Conservation (phyloP, 2,329 filamentous ascomycete species). For the Calcarisporium arbuscula region DNA sequence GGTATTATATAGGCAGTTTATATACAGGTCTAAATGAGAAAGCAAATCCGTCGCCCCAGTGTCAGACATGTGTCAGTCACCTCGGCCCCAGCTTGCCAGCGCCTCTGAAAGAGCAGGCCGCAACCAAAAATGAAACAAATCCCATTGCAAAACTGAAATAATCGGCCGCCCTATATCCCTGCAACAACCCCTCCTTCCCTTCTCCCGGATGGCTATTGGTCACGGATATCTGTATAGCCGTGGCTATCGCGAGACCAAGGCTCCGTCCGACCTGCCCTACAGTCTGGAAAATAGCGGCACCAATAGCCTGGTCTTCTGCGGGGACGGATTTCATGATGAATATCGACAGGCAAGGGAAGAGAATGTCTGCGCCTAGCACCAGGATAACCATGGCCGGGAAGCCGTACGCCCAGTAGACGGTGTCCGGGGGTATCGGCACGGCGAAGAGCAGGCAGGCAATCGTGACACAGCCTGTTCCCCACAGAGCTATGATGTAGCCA, state of each 20-base stretch:
- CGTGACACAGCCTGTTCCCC: slow-evolving; percentile 50
- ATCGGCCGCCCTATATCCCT: too few species aligned
- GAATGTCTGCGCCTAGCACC: slow-evolving; percentile 60
- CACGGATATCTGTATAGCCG: slow-evolving; percentile 49
- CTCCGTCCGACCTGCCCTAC: slow-evolving; percentile 59
- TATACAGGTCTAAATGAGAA: too few species aligned
- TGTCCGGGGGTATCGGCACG: slow-evolving; percentile 52
- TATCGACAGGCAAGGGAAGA: slow-evolving; percentile 59
- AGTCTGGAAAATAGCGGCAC: slow-evolving; percentile 62
- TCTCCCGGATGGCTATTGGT: too few species aligned
- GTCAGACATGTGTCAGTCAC: too few species aligned
- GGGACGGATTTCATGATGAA: slow-evolving; percentile 60
- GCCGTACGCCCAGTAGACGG: slow-evolving; percentile 61
- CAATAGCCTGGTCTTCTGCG: slow-evolving; percentile 58
- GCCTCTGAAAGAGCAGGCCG: too few species aligned
- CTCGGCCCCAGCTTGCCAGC: too few species aligned
- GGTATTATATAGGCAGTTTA: too few species aligned
- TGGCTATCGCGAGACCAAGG: slow-evolving; percentile 59
- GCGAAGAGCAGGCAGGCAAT: slow-evolving; percentile 56
- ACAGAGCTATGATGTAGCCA: slow-evolving; percentile 50
- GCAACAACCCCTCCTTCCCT: too few species aligned
- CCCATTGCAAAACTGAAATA: too few species aligned
- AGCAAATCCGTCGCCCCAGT: too few species aligned
- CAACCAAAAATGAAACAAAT: too few species aligned
- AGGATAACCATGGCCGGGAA: slow-evolving; percentile 60